These are phyloP conservation scores for Pichia scutulata DNA, from an alignment of 805 yeast genomes.

Conservation along the genomic window DNA sequence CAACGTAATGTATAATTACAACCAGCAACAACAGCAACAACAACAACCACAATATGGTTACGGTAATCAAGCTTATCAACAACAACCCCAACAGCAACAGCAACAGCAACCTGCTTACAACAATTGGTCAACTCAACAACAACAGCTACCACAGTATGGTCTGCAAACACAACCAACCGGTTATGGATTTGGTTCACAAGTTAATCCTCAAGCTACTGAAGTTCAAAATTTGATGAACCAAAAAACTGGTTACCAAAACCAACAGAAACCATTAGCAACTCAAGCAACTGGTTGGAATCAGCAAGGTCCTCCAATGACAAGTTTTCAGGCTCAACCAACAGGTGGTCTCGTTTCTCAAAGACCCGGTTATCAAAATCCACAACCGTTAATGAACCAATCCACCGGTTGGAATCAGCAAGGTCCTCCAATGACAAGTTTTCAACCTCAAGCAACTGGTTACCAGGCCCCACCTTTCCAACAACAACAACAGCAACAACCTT, in stretches of 20 bases:
- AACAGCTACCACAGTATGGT: conserved; percentile 23
- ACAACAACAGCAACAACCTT: conserved; percentile 12
- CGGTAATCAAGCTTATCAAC: neutral
- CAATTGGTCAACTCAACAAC: conserved; percentile 20
- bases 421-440: conserved; percentile 23
- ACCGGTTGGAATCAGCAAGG: conserved; percentile 30
- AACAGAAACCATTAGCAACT: conserved; percentile 14
- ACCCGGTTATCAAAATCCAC: conserved; percentile 29
- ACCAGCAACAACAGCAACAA: neutral
- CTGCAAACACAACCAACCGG: conserved; percentile 35
- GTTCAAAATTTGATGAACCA: conserved; percentile 15
- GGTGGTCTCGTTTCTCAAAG: conserved; percentile 7
- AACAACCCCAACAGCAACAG: neutral
- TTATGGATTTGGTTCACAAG: conserved; percentile 20
- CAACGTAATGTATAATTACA: neutral
- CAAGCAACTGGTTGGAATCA: conserved; percentile 36
- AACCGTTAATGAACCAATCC: conserved; percentile 26
- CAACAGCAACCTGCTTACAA: conserved; percentile 20
- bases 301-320: conserved; percentile 18
- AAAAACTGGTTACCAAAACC: conserved; percentile 5
- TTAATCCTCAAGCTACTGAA: conserved; percentile 15
- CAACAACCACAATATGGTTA: neutral
- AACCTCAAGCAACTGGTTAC: conserved; percentile 14
- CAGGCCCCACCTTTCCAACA: conserved; percentile 9
- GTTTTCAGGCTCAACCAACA: conserved; percentile 27